Evolutionary conservation across 352 stramenopile genomes (phyloP), one percentile per base, ranked within the genome.

Genomic region (Plasmopara viticola): DNA sequence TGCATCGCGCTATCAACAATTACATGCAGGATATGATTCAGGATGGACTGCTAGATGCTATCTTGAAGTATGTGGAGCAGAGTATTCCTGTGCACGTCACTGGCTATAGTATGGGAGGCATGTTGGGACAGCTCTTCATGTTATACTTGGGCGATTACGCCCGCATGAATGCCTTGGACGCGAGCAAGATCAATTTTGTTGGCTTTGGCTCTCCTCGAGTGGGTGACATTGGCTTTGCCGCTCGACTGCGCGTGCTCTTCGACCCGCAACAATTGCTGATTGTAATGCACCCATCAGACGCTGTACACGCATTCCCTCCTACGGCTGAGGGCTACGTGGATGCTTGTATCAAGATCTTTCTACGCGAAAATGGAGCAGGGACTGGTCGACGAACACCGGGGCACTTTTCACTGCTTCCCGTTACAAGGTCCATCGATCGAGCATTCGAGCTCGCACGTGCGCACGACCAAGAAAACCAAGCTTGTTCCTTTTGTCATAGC

Each of bases 1-100:
- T 94, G 15, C 83, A 94, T 53, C 79, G 83, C 40, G 78, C 83
- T 6, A 82, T 94, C 30, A 82, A 87, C 38, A 59, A 72, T 39
- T 94, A 94, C 61, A 73, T 94, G 65, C 73, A 94, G 47, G 83
- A 94, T 29, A 94, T 94, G 83, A 76, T 91, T 38, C 64, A 84
- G 31, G 78, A 84, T 47, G 83, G 83, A 2, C 55, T 94, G 18
- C 56, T 94, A 2, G 80, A 90, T 41, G 64, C 77, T 37, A 75
- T 91, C 62, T 62, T 89, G 48, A 66, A 74, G 57, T 91, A 90
- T 47, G 78, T 94, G 15, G 64, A 81, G 49, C 62, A 75, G 17
- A 80, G 78, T n/a, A 65, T 83, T 9, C 70, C 80, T 4, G 72
- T 94, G 56, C 78, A 91, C 58, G 70, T 94, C 31, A 94, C 83